Conservation (phyloP, 2,329 filamentous ascomycete genomes). For the Calycina herbarum region DNA sequence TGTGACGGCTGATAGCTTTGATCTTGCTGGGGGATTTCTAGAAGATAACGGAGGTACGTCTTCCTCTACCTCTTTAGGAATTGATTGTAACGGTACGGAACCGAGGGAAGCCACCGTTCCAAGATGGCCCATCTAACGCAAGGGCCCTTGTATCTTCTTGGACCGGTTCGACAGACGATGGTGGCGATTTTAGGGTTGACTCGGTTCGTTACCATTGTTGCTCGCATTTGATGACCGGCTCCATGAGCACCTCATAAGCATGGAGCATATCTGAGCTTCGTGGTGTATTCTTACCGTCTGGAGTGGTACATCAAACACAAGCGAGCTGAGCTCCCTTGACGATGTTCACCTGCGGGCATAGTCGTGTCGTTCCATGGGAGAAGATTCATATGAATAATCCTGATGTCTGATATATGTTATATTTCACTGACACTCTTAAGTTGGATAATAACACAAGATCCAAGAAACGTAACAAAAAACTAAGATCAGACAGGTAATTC, state of each 20-base stretch:
- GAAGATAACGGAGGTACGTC: conserved; percentile 17
- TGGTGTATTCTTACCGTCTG: conserved; percentile 1
- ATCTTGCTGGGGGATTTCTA: conserved; percentile 6
- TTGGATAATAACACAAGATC: no score
- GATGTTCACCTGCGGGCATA: neutral
- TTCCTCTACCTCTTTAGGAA: conserved; percentile 12
- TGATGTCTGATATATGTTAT: no score
- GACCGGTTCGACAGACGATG: conserved; percentile 8
- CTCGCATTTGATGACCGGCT: neutral
- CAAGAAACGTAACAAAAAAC: no score
- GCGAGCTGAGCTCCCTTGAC: neutral
- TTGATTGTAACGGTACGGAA: conserved; percentile 2
- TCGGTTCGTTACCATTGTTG: neutral
- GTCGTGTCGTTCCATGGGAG: no score
- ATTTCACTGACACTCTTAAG: no score
- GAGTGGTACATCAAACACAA: conserved; percentile 8
- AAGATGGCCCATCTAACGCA: neutral
- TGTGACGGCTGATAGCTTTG: neutral
- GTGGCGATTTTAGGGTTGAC: neutral
- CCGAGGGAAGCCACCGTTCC: conserved; percentile 1
- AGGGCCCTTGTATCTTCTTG: conserved; percentile 1
- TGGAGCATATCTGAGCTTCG: neutral
- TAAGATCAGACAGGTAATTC: no score
- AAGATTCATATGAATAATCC: no score
- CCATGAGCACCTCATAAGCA: neutral